phyloP scores from a whole-genome alignment of 331 rosid species.

The Acacia concinna region DNA sequence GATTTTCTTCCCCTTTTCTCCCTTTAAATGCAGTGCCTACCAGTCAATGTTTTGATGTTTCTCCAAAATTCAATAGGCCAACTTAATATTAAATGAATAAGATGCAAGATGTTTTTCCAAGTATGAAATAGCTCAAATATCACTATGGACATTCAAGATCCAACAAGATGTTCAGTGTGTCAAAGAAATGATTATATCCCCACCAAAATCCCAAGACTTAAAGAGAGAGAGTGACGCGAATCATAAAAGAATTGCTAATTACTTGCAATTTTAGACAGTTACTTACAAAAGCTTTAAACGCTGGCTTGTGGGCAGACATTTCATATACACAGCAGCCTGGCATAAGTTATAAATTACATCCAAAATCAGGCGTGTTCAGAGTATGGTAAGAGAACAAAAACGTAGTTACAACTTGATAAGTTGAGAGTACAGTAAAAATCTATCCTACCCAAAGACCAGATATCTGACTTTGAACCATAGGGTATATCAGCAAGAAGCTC shows the following conservation, averaged over 20 bases:
- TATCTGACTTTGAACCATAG: constrained; percentile 96
- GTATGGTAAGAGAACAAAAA: not conserved
- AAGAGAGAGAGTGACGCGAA: not conserved
- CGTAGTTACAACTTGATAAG: not conserved
- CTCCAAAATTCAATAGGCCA: constrained; percentile 5
- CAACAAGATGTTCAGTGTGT: constrained; percentile 7
- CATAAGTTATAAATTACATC: constrained; percentile 15
- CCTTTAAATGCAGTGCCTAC: not conserved
- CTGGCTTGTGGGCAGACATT: constrained; percentile 85
- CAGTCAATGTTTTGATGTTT: not conserved
- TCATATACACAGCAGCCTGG: constrained; percentile 97
- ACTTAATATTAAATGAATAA: not conserved
- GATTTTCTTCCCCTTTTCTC: not conserved
- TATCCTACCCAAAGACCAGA: constrained; percentile 91
- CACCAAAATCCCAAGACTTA: not conserved
- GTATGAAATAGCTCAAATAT: constrained; percentile 9
- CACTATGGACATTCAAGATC: not conserved
- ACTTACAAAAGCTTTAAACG: constrained; percentile 98
- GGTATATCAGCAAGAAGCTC: constrained; percentile 99
- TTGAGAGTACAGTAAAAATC: constrained; percentile 14
- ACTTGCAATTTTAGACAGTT: not conserved
- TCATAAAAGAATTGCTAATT: not conserved
- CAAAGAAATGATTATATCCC: not conserved
- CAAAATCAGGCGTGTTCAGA: constrained; percentile 11
- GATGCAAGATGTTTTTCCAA: constrained; percentile 24